Conservation (phyloP, 768 basidiomycete species). For the Leccinum aurantiacum region DNA sequence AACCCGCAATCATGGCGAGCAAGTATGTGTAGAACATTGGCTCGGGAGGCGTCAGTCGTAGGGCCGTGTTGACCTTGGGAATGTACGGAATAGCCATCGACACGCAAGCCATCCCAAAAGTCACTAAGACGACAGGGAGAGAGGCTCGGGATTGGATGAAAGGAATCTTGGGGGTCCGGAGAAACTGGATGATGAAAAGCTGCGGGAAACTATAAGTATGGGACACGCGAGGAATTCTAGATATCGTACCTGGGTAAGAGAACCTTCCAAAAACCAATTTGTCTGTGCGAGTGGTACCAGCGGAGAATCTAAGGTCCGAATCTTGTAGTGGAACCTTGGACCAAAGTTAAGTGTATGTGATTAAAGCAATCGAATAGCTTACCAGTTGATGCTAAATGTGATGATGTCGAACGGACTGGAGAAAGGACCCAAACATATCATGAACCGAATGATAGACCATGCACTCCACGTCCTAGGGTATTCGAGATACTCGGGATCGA, state of each 20-base stretch:
- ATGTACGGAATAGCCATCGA: conserved; percentile 36
- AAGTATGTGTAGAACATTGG: conserved; percentile 32
- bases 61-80: conserved; percentile 30
- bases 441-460: conserved; percentile 36
- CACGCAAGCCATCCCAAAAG: conserved; percentile 33
- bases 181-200: conserved; percentile 36
- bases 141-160: conserved; percentile 35
- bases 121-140: conserved; percentile 25
- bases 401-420: conserved; percentile 37
- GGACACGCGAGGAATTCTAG: background rate
- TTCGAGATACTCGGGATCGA: conserved; percentile 37
- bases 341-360: background rate
- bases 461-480: conserved; percentile 33
- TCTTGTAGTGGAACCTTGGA: conserved; percentile 33
- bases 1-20: conserved; percentile 20
- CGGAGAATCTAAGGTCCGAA: conserved; percentile 27
- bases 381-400: conserved; percentile 36
- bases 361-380: background rate
- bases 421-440: conserved; percentile 37
- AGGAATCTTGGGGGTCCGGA: conserved; percentile 31
- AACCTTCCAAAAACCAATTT: conserved; percentile 38
- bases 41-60: conserved; percentile 28
- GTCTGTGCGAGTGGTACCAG: conserved; percentile 35
- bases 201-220: conserved; percentile 7
- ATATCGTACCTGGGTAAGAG: conserved; percentile 34